A percentile compares a stretch with the other conserved stretches of the same genome.
phyloP scores from a whole-genome alignment of 768 basidiomycete species.

The Pleurotus ostreatus region DNA sequence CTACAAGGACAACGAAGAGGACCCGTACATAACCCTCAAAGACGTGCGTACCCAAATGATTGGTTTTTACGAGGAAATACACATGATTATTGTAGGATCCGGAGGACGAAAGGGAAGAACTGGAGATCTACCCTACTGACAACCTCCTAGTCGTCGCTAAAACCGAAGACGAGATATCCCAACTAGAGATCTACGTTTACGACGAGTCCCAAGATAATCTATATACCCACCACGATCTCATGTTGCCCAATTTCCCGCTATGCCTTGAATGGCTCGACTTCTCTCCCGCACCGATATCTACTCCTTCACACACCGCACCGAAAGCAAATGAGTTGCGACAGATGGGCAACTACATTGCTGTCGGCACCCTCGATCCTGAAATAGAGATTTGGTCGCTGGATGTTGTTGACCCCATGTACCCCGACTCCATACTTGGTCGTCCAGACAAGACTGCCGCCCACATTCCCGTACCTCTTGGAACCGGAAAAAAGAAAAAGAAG shows the following conservation, averaged over 20 bases:
- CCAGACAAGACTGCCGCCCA: conserved; percentile 81
- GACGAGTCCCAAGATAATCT: conserved; percentile 89
- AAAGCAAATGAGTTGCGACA: conserved; percentile 17
- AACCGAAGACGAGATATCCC: conserved; percentile 95
- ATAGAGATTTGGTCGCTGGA: conserved; percentile 99
- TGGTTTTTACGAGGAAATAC: conserved; percentile 9
- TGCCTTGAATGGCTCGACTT: conserved; percentile 99
- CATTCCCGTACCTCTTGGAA: conserved; percentile 75
- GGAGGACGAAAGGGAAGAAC: conserved; percentile 83
- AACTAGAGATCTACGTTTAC: conserved; percentile 94
- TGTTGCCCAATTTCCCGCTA: conserved; percentile 95
- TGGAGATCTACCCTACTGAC: conserved; percentile 86
- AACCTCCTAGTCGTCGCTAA: conserved; percentile 90
- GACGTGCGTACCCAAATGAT: conserved; percentile 50
- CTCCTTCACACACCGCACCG: conserved; percentile 26
- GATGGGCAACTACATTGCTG: conserved; percentile 91
- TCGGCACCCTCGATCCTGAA: conserved; percentile 95
- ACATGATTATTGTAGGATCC: conserved; percentile 45
- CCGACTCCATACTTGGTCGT: conserved; percentile 85
- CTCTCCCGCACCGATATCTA: conserved; percentile 52
- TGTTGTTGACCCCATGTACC: conserved; percentile 90
- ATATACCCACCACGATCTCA: conserved; percentile 95
- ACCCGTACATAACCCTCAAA: conserved; percentile 96
- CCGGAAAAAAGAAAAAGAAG: conserved; percentile 95
- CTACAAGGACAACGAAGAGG: conserved; percentile 87